These are phyloP conservation scores for Leccinum arenicola DNA, from an alignment of 768 basidiomycete species.

Conservation along the genomic window DNA sequence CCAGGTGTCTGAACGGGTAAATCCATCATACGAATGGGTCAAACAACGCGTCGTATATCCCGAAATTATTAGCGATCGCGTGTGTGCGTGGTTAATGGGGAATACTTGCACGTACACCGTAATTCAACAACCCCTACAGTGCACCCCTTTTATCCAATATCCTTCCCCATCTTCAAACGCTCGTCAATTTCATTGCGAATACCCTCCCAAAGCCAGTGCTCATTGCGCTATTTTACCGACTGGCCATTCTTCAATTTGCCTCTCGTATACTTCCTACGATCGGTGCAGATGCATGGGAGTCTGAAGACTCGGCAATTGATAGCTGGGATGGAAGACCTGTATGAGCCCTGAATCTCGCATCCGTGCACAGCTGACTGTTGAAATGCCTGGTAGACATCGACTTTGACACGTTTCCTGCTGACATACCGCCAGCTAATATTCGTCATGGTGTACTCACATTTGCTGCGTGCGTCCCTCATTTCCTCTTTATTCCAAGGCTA, in stretches of 20 bases:
- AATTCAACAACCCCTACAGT: slow-evolving; percentile 34
- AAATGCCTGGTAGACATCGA: slow-evolving; percentile 57
- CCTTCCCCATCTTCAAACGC: slow-evolving; percentile 74
- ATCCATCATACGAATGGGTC: no score
- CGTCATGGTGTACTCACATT: slow-evolving; percentile 83
- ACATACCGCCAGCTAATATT: slow-evolving; percentile 85
- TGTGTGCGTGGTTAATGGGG: no score
- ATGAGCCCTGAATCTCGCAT: slow-evolving; percentile 11
- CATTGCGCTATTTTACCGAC: slow-evolving; percentile 73
- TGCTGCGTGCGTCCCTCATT: slow-evolving; percentile 58
- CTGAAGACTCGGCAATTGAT: slow-evolving; percentile 57
- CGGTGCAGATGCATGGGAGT: slow-evolving; percentile 77
- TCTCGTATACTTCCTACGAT: slow-evolving; percentile 83
- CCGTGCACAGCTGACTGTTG: slow-evolving; percentile 10
- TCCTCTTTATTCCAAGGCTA: neutral
- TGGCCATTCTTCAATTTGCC: slow-evolving; percentile 78
- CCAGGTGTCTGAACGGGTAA: no score
- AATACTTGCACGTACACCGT: neutral
- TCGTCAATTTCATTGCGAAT: slow-evolving; percentile 79
- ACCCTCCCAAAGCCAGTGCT: slow-evolving; percentile 85
- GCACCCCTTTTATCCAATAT: slow-evolving; percentile 77
- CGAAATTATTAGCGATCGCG: no score
- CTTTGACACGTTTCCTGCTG: slow-evolving; percentile 66
- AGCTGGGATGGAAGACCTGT: slow-evolving; percentile 75
- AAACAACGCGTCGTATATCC: no score